Evolutionary conservation across 345 rosid species (phyloP), one percentile per base, ranked within the genome.

Genomic region (Rhodomyrtus tomentosa): DNA sequence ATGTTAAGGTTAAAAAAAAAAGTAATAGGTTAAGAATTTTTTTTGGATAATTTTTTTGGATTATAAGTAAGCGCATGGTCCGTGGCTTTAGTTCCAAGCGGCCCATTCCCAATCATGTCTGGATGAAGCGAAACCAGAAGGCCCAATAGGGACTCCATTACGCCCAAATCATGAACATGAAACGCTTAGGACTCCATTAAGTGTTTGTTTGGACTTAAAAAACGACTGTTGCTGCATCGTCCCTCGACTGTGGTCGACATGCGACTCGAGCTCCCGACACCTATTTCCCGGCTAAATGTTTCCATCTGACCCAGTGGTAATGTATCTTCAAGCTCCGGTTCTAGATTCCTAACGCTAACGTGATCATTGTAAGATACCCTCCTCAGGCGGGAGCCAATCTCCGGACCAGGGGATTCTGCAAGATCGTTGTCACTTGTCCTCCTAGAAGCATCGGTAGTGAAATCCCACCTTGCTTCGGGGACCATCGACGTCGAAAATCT

Each of bases 351-450:
- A 9, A 87, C 82, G 24, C 54, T 13, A 36, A 62, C 20, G 5
- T 9, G 16, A 81, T 88, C 90, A 38, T 81, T 74, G 73, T 89
- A 91, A 16, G 91, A 89, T 74, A 88, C 88, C 62, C 88, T 88
- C 81, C 87, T 84, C 54, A 1, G 68, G 50, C 52, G 51, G 49
- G 55, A 53, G 20, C 29, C 21, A 73, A 36, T 58, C 16, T 51
- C 81, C 45, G 40, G 83, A 48, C 55, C 68, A 2, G 51, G 50
- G 32, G 84, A 56, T 32, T 84, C 88, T 3, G 49, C 11, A 12
- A 52, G 62, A 38, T 83, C 12, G 0, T 62, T 29, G 21, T 62
- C 27, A 32, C 74, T 62, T 0, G 1, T 62, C 74, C 32, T 0
- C 74, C 1, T 32, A 18, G 40, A 32, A 0, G 74, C 0, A 16